Evolutionary conservation across 2,329 filamentous ascomycete genomes (phyloP).

Genomic region (Macroventuria anomochaeta): DNA sequence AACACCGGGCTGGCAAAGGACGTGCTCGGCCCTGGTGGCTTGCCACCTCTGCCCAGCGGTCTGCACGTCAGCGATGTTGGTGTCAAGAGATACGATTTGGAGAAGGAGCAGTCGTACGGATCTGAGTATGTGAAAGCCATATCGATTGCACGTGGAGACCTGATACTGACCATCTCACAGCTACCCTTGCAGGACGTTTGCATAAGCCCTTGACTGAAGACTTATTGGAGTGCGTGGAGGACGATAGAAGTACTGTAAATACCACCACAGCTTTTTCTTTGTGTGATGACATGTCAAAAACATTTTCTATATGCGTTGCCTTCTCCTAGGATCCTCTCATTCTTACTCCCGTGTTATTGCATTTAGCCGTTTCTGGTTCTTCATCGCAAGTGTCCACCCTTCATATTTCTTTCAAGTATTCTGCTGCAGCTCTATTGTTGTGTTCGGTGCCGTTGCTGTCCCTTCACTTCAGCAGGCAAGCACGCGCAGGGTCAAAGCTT

Average conservation of each 20-base stretch:
- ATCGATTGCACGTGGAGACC: not conserved
- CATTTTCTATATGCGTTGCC: not conserved
- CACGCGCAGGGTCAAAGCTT: conserved; percentile 10
- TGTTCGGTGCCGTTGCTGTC: not conserved
- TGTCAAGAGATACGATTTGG: conserved; percentile 73
- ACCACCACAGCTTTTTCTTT: conserved; percentile 27
- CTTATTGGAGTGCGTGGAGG: conserved; percentile 17
- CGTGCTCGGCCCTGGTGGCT: conserved; percentile 75
- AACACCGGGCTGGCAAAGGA: conserved; percentile 60
- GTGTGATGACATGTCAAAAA: conserved; percentile 9
- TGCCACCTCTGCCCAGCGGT: conserved; percentile 88
- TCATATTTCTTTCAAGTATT: too few relatives aligned
- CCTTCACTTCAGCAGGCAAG: conserved; percentile 16
- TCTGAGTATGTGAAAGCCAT: conserved; percentile 42
- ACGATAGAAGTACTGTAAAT: conserved; percentile 38
- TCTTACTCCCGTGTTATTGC: not conserved
- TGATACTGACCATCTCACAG: conserved; percentile 29
- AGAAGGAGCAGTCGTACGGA: conserved; percentile 71
- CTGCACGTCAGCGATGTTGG: conserved; percentile 61
- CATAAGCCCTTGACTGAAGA: conserved; percentile 23
- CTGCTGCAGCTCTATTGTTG: not conserved
- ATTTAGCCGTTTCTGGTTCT: not conserved
- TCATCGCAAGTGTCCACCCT: not conserved
- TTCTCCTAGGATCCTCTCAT: not conserved
- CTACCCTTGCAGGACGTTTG: conserved; percentile 57